A percentile compares a stretch with the other conserved stretches of the same genome.
Evolutionary conservation across 148 eudicot genomes (phyloP).

Genomic region (Vaccinium vitisidaea): DNA sequence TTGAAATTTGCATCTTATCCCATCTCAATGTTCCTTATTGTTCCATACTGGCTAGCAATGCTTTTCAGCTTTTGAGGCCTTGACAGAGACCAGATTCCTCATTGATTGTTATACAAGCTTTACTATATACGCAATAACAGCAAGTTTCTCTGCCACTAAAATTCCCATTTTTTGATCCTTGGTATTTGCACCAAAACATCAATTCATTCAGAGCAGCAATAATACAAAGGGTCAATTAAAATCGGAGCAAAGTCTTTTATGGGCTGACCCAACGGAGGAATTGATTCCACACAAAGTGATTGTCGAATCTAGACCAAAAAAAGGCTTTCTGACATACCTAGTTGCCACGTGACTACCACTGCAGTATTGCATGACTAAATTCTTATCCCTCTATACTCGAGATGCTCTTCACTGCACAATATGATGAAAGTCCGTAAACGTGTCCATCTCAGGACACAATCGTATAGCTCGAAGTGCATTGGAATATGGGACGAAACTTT

Average conservation of each 20-base stretch:
- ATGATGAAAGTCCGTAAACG: background rate
- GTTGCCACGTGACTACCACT: background rate
- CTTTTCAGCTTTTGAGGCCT: background rate
- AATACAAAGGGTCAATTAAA: background rate
- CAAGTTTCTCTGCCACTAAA: background rate
- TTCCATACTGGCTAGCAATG: background rate
- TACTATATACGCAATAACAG: too few relatives aligned
- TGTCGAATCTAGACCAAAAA: background rate
- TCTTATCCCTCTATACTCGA: background rate
- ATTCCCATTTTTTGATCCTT: background rate
- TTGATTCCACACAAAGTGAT: background rate
- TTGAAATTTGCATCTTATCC: constrained; percentile 4
- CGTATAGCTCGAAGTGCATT: background rate
- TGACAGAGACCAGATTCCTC: background rate
- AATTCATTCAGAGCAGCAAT: background rate
- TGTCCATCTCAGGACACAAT: background rate
- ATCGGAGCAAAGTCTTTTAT: background rate
- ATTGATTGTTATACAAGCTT: background rate
- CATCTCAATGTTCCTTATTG: background rate
- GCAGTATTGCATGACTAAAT: background rate
- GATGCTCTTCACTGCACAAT: background rate
- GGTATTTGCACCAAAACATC: background rate
- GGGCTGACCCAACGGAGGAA: background rate
- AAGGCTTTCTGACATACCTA: background rate
- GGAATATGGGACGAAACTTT: too few relatives aligned